Evolutionary conservation across 352 stramenopile genomes (phyloP), one percentile per base, ranked within the genome.

Genomic region (Globisporangium carolinianum): DNA sequence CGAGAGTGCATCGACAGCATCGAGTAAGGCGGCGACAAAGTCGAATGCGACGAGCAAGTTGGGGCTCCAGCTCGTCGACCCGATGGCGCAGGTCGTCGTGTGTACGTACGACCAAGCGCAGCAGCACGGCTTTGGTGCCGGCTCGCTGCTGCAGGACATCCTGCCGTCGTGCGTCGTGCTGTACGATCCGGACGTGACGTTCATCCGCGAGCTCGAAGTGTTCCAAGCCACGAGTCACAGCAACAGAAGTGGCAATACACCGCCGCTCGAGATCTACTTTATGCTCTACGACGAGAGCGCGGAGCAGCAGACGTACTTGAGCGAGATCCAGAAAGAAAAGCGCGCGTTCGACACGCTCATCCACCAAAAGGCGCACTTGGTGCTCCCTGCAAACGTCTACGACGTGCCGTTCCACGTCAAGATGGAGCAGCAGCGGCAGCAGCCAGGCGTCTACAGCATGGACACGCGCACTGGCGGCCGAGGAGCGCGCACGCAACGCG

Each of bases 281-380:
- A 89, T 98, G 67, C 76, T 98, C 52, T 98, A 98, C 73, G 84
- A 98, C 60, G 87, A 98, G 53, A 98, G 90, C 69, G 91, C 94
- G 4, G 97, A 99, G 69, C 88, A 98, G 67, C 95, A 98, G 60
- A 86, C 82, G 17, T 99, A 98, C 60, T 68, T 97, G 59, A 97
- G 91, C 52, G 75, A 94, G 49, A 86, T 99, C 43, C 86, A 96
- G 65, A 75, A 80, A n/a, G 97, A 99, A 68, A 97, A 98, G 67
- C 89, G 95, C 15, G 83, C 95, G 4, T 99, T 99, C 72, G 95
- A 98, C 49, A 86, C 82, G 41, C 78, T 99, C 9, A 98, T 99
- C 58, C 75, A 98, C 61, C 88, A 98, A 66, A 98, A 98, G 71
- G 86, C 79, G 52, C 76, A 94, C 47, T 71, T 97, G 55, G 89